These are phyloP conservation scores for Zasmidium angulare DNA, from an alignment of 2,329 filamentous ascomycete genomes.

Conservation along the genomic window DNA sequence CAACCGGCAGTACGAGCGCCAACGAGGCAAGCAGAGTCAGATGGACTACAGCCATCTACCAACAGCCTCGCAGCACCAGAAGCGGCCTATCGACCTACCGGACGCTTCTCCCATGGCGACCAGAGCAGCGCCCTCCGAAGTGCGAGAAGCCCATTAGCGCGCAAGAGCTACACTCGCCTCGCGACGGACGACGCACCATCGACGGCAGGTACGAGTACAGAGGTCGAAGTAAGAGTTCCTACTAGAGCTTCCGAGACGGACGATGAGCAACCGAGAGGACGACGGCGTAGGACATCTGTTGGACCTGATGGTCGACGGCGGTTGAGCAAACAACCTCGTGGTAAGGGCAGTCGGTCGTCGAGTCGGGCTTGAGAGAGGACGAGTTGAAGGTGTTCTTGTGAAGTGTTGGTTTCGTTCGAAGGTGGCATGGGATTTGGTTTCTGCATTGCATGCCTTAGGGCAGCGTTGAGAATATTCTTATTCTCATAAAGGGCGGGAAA, in stretches of 20 bases:
- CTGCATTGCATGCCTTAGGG: not conserved
- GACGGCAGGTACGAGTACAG: conserved; percentile 15
- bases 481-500: not conserved
- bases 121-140: conserved; percentile 25
- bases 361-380: conserved; percentile 13
- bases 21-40: conserved; percentile 8
- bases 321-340: conserved; percentile 23
- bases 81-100: conserved; percentile 7
- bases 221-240: conserved; percentile 22
- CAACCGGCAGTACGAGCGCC: conserved; percentile 8
- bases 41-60: not conserved
- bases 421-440: not conserved
- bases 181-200: conserved; percentile 22
- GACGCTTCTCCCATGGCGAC: conserved; percentile 7
- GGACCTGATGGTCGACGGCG: conserved; percentile 25
- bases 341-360: conserved; percentile 14
- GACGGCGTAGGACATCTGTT: conserved; percentile 19
- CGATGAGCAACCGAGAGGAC: conserved; percentile 14
- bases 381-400: not conserved
- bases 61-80: conserved; percentile 6
- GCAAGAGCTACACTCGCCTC: conserved; percentile 40
- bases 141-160: conserved; percentile 47
- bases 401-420: not conserved
- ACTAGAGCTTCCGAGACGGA: conserved; percentile 15
- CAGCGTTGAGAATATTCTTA: not conserved